Conservation (phyloP, 192 early-diverging fungal genomes). For the Pilaira anomala region DNA sequence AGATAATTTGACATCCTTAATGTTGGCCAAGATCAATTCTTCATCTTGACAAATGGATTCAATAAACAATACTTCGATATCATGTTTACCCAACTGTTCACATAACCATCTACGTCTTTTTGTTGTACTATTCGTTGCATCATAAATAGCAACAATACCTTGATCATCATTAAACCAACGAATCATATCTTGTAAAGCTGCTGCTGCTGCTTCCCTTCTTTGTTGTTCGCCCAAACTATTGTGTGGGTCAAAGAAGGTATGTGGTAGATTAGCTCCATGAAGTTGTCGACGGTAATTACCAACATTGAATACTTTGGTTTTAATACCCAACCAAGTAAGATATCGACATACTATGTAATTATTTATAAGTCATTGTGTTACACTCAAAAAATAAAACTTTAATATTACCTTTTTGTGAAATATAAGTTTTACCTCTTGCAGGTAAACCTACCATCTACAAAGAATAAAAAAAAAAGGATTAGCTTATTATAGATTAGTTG, state of each 20-base stretch:
- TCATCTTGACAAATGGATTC: slow-evolving; percentile 93
- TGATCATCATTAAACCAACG: slow-evolving; percentile 80
- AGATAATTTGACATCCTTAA: slow-evolving; percentile 93
- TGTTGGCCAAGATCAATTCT: slow-evolving; percentile 84
- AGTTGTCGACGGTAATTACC: slow-evolving; percentile 93
- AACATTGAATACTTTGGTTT: slow-evolving; percentile 95
- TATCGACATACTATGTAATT: slow-evolving; percentile 76
- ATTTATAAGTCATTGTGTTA: neutral
- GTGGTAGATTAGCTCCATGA: slow-evolving; percentile 73
- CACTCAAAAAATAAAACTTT: neutral
- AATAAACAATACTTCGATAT: slow-evolving; percentile 93
- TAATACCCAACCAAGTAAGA: slow-evolving; percentile 92
- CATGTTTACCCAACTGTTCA: slow-evolving; percentile 62
- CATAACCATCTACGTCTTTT: slow-evolving; percentile 72
- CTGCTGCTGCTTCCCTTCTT: slow-evolving; percentile 75
- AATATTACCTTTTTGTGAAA: slow-evolving; percentile 77
- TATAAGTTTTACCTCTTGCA: slow-evolving; percentile 96
- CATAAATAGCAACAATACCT: slow-evolving; percentile 90
- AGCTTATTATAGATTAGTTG: neutral
- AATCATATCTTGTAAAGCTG: slow-evolving; percentile 90
- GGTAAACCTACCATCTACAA: slow-evolving; percentile 85
- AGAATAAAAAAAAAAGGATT: no score
- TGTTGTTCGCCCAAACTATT: slow-evolving; percentile 67
- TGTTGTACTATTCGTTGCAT: slow-evolving; percentile 95
- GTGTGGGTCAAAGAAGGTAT: slow-evolving; percentile 88